phyloP scores from a whole-genome alignment of 257 asterid species.

The Solanum piurae region DNA sequence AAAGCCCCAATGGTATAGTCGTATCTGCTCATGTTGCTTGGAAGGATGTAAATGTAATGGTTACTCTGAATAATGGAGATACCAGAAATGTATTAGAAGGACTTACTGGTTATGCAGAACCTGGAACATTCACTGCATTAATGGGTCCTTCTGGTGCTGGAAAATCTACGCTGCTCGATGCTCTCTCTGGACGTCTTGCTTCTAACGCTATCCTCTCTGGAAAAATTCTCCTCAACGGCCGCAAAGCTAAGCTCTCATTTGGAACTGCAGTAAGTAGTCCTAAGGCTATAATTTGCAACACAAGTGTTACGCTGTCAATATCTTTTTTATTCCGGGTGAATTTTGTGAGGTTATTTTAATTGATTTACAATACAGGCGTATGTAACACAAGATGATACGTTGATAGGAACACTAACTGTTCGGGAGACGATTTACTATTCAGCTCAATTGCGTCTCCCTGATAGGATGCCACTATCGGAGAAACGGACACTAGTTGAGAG shows the following conservation, averaged over 20 bases:
- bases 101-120: not conserved
- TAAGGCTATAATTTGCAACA: not conserved
- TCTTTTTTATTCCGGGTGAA: not conserved
- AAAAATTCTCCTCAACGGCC: not conserved
- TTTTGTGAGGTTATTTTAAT: not conserved
- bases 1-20: not conserved
- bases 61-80: not conserved
- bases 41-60: not conserved
- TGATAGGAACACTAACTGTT: not conserved
- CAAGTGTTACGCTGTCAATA: not conserved
- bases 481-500: not conserved
- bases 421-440: not conserved
- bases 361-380: not conserved
- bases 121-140: not conserved
- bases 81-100: not conserved
- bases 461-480: not conserved
- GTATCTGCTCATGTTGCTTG: not conserved
- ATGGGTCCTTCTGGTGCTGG: not conserved
- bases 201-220: not conserved
- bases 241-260: not conserved
- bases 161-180: not conserved
- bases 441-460: not conserved
- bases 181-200: not conserved
- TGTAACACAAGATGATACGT: not conserved
- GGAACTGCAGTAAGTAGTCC: not conserved